phyloP scores from a whole-genome alignment of 2,329 filamentous ascomycete genomes.

The Beauveria australis region DNA sequence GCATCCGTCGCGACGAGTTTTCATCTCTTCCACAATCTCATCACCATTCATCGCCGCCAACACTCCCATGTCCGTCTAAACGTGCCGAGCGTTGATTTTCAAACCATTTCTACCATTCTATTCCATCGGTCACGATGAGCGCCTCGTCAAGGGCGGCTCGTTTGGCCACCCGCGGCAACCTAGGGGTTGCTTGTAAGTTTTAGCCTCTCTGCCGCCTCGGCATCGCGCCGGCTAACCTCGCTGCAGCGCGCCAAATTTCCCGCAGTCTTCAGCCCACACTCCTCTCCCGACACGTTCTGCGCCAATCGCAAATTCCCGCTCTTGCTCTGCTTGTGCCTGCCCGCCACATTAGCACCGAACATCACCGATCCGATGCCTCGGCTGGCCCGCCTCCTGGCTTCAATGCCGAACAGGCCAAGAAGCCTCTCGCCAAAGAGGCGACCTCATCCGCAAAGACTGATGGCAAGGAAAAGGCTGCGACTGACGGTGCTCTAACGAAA shows the following conservation, averaged over 20 bases:
- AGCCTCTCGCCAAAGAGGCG: slow-evolving; percentile 58
- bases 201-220: not conserved
- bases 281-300: slow-evolving; percentile 38
- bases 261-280: slow-evolving; percentile 38
- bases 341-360: slow-evolving; percentile 50
- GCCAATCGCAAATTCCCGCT: slow-evolving; percentile 39
- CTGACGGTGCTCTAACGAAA: slow-evolving; percentile 22
- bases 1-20: slow-evolving; percentile 5
- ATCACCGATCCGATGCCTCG: slow-evolving; percentile 41
- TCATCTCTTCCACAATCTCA: slow-evolving; percentile 6
- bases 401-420: slow-evolving; percentile 83
- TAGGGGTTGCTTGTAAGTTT: slow-evolving; percentile 39
- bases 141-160: slow-evolving; percentile 48
- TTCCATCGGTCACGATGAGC: slow-evolving; percentile 36
- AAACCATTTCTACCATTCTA: not conserved
- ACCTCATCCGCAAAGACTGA: slow-evolving; percentile 25
- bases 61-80: not conserved
- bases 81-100: not conserved
- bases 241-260: slow-evolving; percentile 37
- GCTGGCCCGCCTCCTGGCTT: slow-evolving; percentile 76
- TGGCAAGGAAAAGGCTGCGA: slow-evolving; percentile 18
- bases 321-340: slow-evolving; percentile 50
- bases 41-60: slow-evolving; percentile 1
- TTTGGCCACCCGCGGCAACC: slow-evolving; percentile 45
- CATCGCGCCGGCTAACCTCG: slow-evolving; percentile 14